A percentile compares a stretch with the other conserved stretches of the same genome.
These are phyloP conservation scores for Berberis thunbergii DNA, from an alignment of 164 flowering plant species.

Conservation along the genomic window DNA sequence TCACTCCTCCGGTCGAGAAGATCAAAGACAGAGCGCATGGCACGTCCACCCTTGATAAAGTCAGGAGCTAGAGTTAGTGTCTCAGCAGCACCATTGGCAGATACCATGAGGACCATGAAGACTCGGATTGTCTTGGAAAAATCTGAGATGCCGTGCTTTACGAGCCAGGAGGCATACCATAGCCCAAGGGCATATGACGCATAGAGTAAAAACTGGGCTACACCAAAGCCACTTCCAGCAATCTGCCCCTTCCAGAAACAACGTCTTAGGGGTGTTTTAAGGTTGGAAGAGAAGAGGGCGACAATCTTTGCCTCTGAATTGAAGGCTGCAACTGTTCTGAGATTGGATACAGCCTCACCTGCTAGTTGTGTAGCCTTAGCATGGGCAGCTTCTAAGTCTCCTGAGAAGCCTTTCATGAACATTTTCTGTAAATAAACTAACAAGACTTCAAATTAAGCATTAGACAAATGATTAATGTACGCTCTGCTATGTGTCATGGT, in stretches of 20 bases:
- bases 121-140: conserved; percentile 94
- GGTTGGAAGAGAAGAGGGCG: conserved; percentile 57
- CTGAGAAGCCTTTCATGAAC: conserved; percentile 96
- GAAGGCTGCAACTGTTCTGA: conserved; percentile 94
- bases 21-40: conserved; percentile 87
- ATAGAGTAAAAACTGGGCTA: conserved; percentile 83
- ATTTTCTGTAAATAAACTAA: conserved; percentile 54
- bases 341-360: conserved; percentile 89
- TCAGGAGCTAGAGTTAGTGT: conserved; percentile 95
- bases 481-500: background rate
- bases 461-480: background rate
- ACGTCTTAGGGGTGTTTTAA: conserved; percentile 51
- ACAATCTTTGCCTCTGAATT: conserved; percentile 82
- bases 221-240: conserved; percentile 87
- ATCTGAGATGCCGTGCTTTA: conserved; percentile 90
- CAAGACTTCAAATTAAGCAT: background rate
- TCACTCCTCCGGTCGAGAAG: conserved; percentile 90
- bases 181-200: conserved; percentile 93
- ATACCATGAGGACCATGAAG: conserved; percentile 98
- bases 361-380: conserved; percentile 96
- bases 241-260: conserved; percentile 98
- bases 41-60: conserved; percentile 91
- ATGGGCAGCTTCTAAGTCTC: conserved; percentile 85
- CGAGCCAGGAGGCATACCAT: conserved; percentile 99
- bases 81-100: conserved; percentile 99